Conservation (phyloP, 2,329 filamentous ascomycete genomes). For the Ceratocystis diversiconidia region DNA sequence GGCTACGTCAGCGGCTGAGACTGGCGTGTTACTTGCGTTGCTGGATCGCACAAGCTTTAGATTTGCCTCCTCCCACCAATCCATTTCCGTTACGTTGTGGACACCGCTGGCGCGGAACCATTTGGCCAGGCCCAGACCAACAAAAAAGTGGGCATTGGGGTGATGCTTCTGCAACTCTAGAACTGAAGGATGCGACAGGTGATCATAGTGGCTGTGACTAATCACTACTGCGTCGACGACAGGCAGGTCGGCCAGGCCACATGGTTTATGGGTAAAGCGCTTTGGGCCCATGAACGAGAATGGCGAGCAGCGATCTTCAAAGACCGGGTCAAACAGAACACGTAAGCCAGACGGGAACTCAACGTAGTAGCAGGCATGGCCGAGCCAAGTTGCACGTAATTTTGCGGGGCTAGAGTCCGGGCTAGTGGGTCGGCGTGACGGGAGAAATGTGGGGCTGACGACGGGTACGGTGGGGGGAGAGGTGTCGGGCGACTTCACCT, state of each 20-base stretch:
- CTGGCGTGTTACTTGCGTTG: constrained; percentile 19
- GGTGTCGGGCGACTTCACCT: constrained; percentile 41
- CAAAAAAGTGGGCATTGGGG: constrained; percentile 75
- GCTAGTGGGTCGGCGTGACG: constrained; percentile 33
- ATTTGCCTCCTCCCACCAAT: constrained; percentile 85
- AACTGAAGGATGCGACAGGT: constrained; percentile 65
- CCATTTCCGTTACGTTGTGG: constrained; percentile 67
- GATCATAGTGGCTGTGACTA: constrained; percentile 86
- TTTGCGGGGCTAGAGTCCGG: constrained; percentile 30
- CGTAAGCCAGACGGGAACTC: constrained; percentile 78
- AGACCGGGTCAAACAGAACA: constrained; percentile 87
- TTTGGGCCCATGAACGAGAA: constrained; percentile 56
- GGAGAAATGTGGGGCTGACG: constrained; percentile 51
- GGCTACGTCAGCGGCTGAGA: constrained; percentile 20
- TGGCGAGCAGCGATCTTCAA: constrained; percentile 74
- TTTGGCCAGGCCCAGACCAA: constrained; percentile 63
- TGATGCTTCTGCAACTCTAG: constrained; percentile 54
- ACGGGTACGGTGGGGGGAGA: constrained; percentile 52
- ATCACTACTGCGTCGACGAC: constrained; percentile 65
- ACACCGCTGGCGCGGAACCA: constrained; percentile 68
- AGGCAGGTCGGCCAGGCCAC: constrained; percentile 63
- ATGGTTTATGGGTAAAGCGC: constrained; percentile 65
- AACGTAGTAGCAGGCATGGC: constrained; percentile 85
- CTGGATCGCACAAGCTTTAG: constrained; percentile 37
- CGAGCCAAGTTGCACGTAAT: constrained; percentile 83